Conservation (phyloP, 1,284 basidiomycete species). For the Takashimella tepidaria region DNA sequence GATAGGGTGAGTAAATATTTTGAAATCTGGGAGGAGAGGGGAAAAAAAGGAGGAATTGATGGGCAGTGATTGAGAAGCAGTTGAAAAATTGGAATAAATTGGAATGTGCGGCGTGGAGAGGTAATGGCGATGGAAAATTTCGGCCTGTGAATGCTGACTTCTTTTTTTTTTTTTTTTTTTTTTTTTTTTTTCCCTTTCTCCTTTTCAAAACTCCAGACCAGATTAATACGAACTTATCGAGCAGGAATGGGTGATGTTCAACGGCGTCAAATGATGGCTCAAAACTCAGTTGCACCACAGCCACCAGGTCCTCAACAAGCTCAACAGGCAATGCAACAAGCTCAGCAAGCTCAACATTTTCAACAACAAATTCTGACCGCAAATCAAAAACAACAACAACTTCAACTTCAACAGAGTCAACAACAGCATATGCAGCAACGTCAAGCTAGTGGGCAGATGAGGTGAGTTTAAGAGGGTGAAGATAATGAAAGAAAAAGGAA, state of each 20-base stretch:
- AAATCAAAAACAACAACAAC: slow-evolving; percentile 8
- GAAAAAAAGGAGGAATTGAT: neutral
- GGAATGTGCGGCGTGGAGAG: too few species aligned
- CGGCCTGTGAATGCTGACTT: too few species aligned
- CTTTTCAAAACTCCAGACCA: too few species aligned
- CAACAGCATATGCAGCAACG: slow-evolving; percentile 15
- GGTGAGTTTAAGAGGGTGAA: slow-evolving; percentile 20
- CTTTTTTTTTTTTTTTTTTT: neutral
- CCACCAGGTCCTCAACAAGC: neutral
- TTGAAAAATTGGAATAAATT: too few species aligned
- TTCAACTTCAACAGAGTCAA: slow-evolving; percentile 7
- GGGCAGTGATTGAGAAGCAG: too few species aligned
- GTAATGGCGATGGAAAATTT: too few species aligned
- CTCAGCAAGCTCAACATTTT: slow-evolving; percentile 10
- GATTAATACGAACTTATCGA: slow-evolving; percentile 27
- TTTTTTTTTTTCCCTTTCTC: neutral
- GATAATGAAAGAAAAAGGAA: too few species aligned
- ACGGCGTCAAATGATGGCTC: slow-evolving; percentile 10
- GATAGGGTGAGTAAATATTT: slow-evolving; percentile 31
- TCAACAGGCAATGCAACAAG: neutral
- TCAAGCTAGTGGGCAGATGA: slow-evolving; percentile 15
- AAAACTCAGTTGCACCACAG: neutral
- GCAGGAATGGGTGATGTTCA: slow-evolving; percentile 1
- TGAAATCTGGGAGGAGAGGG: neutral
- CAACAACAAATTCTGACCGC: slow-evolving; percentile 13